Percentiles rank a stretch among this genome's conserved stretches.
Conservation (phyloP, 2,329 filamentous ascomycete species). For the Cladosporium colombiae region DNA sequence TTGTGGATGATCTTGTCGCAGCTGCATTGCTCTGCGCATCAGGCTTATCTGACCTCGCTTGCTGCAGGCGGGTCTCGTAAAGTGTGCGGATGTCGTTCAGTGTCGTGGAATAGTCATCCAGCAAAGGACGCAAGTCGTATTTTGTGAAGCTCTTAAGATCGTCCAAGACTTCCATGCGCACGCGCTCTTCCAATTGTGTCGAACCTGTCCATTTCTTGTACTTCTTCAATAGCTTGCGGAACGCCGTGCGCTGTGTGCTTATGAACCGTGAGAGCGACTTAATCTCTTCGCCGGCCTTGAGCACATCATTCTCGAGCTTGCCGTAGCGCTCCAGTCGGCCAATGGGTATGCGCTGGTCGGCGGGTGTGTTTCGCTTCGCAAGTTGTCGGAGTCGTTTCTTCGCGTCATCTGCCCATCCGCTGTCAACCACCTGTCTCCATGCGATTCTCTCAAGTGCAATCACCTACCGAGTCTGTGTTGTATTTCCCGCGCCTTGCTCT, state of each 20-base stretch:
- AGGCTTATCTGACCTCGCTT: slow-evolving; percentile 22
- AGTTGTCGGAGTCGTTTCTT: slow-evolving; percentile 34
- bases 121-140: slow-evolving; percentile 59
- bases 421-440: neutral
- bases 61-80: slow-evolving; percentile 41
- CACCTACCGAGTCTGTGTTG: slow-evolving; percentile 56
- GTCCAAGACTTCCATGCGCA: slow-evolving; percentile 66
- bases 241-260: slow-evolving; percentile 71
- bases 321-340: slow-evolving; percentile 53
- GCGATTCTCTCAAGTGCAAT: neutral
- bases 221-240: slow-evolving; percentile 83
- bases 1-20: slow-evolving; percentile 26
- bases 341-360: slow-evolving; percentile 42
- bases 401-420: slow-evolving; percentile 27
- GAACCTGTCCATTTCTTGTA: slow-evolving; percentile 87
- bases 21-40: slow-evolving; percentile 18
- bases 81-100: slow-evolving; percentile 48
- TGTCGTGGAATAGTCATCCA: slow-evolving; percentile 52
- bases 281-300: slow-evolving; percentile 69
- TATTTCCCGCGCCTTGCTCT: slow-evolving; percentile 78
- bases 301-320: slow-evolving; percentile 52
- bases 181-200: slow-evolving; percentile 61
- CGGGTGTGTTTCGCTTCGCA: slow-evolving; percentile 24
- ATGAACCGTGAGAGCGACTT: slow-evolving; percentile 70
- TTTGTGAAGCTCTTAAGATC: slow-evolving; percentile 71